A percentile compares a stretch with the other conserved stretches of the same genome.
phyloP scores from a whole-genome alignment of 1,139 yeast species.

The Saccharomyces hybrid region DNA sequence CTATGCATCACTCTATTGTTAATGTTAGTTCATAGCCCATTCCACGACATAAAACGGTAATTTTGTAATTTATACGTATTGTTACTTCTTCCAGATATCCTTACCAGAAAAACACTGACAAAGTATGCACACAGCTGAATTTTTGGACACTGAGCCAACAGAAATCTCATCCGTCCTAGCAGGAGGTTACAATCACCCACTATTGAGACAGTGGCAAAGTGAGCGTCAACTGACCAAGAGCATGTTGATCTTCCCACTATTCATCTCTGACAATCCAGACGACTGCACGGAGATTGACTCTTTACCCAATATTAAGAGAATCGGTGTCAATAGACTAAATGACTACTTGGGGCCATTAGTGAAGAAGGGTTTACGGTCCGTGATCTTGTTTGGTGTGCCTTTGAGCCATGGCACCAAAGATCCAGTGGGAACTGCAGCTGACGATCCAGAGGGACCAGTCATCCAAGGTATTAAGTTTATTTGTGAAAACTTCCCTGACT shows the following conservation, averaged over 20 bases:
- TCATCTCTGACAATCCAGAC: constrained; percentile 73
- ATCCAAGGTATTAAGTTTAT: constrained; percentile 67
- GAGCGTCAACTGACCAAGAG: constrained; percentile 74
- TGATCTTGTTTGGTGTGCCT: constrained; percentile 89
- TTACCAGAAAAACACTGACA: neutral
- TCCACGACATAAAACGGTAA: neutral
- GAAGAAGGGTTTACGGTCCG: constrained; percentile 75
- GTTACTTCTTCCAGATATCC: neutral
- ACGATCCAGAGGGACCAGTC: constrained; percentile 95
- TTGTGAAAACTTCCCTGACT: constrained; percentile 60
- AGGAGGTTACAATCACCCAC: constrained; percentile 91
- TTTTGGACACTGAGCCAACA: constrained; percentile 49
- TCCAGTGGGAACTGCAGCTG: constrained; percentile 80
- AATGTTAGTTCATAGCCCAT: neutral
- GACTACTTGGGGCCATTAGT: constrained; percentile 67
- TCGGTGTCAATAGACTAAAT: constrained; percentile 72
- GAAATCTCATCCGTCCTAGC: constrained; percentile 73
- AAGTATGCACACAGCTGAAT: constrained; percentile 56
- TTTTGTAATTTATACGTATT: neutral
- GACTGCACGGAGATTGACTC: constrained; percentile 70
- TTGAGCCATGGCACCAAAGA: constrained; percentile 70
- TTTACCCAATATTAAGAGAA: constrained; percentile 80
- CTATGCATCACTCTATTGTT: neutral
- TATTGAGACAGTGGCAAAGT: constrained; percentile 85
- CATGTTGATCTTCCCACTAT: constrained; percentile 91